phyloP scores from a whole-genome alignment of 1,284 basidiomycete genomes.

The Puccinia sorghi region DNA sequence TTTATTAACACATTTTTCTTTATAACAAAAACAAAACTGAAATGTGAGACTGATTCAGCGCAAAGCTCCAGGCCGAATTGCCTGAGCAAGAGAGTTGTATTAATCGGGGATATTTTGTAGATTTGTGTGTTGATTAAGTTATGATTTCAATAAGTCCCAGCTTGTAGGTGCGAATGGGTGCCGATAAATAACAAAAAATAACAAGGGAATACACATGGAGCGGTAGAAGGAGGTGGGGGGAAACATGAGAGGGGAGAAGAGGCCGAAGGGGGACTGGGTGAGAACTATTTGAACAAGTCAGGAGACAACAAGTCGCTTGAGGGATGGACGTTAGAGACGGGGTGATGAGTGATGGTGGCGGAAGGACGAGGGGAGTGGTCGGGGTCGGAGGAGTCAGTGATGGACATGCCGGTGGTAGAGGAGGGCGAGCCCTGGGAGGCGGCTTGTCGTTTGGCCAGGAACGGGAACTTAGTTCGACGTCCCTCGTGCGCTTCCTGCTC shows the following conservation, averaged over 20 bases:
- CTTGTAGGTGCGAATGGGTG: no score
- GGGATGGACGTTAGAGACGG: neutral
- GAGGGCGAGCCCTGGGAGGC: neutral
- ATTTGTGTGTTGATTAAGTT: no score
- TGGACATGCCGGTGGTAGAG: neutral
- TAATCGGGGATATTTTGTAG: no score
- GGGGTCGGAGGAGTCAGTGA: neutral
- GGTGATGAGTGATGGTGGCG: neutral
- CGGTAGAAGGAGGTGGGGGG: no score
- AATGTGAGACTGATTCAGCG: no score
- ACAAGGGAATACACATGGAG: no score
- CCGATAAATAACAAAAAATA: no score
- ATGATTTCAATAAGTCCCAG: no score
- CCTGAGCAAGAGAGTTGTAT: no score
- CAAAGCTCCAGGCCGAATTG: no score
- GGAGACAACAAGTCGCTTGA: neutral
- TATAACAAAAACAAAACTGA: no score
- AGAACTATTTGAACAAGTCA: neutral
- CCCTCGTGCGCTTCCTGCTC: neutral
- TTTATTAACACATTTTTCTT: no score
- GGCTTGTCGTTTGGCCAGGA: conserved; percentile 1
- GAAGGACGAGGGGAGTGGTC: neutral
- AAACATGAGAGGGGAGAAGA: neutral
- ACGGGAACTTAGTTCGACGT: conserved; percentile 12
- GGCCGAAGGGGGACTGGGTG: neutral